A percentile compares a stretch with the other conserved stretches of the same genome.
Conservation (phyloP, 2,329 filamentous ascomycete species). For the Calonectria multiphialidica region DNA sequence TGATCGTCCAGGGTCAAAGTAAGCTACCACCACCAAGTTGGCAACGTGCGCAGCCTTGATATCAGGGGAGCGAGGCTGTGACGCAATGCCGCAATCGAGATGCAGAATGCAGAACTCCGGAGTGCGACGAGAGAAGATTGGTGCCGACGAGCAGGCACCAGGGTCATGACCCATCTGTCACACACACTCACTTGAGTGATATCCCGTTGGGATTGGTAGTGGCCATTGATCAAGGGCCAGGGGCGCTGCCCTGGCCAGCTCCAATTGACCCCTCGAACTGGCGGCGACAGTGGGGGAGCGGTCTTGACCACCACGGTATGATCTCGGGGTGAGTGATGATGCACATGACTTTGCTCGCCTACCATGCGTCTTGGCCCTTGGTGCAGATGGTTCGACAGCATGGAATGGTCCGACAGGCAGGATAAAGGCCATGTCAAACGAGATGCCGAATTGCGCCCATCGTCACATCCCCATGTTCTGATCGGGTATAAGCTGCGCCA, state of each 20-base stretch:
- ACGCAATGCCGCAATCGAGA: constrained; percentile 19
- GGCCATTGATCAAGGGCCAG: constrained; percentile 12
- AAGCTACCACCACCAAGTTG: constrained; percentile 11
- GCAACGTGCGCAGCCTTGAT: constrained; percentile 10
- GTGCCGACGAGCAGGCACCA: constrained; percentile 12
- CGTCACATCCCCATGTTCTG: constrained; percentile 6
- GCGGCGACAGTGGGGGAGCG: background rate
- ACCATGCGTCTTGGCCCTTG: background rate
- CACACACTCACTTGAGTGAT: background rate
- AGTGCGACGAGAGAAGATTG: constrained; percentile 3
- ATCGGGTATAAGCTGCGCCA: constrained; percentile 1
- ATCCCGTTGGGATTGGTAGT: constrained; percentile 9
- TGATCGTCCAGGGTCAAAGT: constrained; percentile 10
- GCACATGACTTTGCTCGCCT: constrained; percentile 14
- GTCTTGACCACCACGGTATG: background rate
- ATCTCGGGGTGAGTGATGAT: constrained; percentile 16
- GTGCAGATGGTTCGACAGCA: constrained; percentile 14
- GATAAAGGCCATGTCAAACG: background rate
- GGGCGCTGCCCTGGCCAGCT: constrained; percentile 14
- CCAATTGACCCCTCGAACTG: constrained; percentile 14
- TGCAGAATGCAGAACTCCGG: background rate
- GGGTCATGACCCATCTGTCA: constrained; percentile 2
- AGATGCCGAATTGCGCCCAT: constrained; percentile 18
- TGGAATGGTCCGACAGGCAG: background rate
- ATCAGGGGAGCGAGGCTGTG: constrained; percentile 13